phyloP scores from a whole-genome alignment of 2,329 filamentous ascomycete genomes.

The Verticillium tricorpus region DNA sequence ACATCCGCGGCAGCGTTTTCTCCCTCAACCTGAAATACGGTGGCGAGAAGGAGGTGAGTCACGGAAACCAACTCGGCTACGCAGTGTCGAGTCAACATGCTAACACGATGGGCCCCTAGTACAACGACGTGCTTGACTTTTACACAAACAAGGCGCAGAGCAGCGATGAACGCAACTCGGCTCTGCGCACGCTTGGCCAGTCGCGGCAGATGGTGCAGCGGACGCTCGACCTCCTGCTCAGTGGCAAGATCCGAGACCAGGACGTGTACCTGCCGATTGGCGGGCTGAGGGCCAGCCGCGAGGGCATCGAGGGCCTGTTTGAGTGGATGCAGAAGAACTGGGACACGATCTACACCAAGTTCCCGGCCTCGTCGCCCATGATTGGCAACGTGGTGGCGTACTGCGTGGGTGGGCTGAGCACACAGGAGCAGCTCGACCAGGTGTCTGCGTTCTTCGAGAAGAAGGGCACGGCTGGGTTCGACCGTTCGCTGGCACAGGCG shows the following conservation, averaged over 20 bases:
- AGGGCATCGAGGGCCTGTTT: conserved; percentile 78
- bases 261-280: conserved; percentile 88
- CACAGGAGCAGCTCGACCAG: conserved; percentile 66
- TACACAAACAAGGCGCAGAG: conserved; percentile 10
- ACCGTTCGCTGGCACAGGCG: conserved; percentile 85
- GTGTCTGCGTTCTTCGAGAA: conserved; percentile 77
- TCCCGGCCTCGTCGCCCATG: conserved; percentile 84
- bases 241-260: conserved; percentile 84
- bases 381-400: conserved; percentile 80
- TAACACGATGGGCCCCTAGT: conserved; percentile 39
- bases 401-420: conserved; percentile 76
- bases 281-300: conserved; percentile 70
- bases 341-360: conserved; percentile 74
- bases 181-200: conserved; percentile 76
- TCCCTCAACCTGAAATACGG: conserved; percentile 79
- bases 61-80: background rate
- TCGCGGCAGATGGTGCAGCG: conserved; percentile 76
- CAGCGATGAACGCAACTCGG: conserved; percentile 83
- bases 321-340: conserved; percentile 83
- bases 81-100: background rate
- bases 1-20: conserved; percentile 83
- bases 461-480: conserved; percentile 81
- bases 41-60: conserved; percentile 69
- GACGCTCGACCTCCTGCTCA: conserved; percentile 70
- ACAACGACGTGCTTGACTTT: conserved; percentile 70